Conservation (phyloP, 257 asterid species). For the Solanum sejunctum region DNA sequence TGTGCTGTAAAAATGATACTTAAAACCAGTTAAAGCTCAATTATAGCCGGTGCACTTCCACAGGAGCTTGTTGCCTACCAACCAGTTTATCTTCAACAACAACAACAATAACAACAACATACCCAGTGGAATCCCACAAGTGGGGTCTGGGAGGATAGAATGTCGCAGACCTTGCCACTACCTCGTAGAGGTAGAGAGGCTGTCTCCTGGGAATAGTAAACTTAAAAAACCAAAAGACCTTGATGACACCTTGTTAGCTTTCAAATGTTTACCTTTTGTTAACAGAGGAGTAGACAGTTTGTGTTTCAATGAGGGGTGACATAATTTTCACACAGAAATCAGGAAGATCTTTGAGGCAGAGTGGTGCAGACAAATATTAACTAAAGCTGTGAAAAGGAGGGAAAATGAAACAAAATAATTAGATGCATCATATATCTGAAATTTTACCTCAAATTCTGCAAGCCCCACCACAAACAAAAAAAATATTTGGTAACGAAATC, state of each 20-base stretch:
- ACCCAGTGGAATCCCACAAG: too few species aligned
- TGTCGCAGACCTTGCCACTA: too few species aligned
- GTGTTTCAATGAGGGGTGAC: neutral
- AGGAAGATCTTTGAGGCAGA: neutral
- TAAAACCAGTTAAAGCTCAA: neutral
- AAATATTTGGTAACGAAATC: slow-evolving; percentile 51
- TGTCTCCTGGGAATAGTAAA: too few species aligned
- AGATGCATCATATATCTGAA: neutral
- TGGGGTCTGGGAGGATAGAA: too few species aligned
- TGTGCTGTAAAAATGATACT: slow-evolving; percentile 39
- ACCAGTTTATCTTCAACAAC: neutral
- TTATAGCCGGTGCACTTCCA: neutral
- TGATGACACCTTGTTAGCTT: neutral
- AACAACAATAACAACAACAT: too few species aligned
- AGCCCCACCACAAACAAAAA: slow-evolving; percentile 93
- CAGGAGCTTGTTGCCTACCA: neutral
- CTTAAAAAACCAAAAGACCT: neutral
- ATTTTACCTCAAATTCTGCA: slow-evolving; percentile 68
- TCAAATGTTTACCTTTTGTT: neutral
- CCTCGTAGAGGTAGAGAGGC: too few species aligned
- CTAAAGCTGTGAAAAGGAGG: neutral
- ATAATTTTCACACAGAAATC: neutral
- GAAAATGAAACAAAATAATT: neutral
- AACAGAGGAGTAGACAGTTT: neutral
- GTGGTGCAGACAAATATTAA: neutral